A percentile compares a stretch with the other conserved stretches of the same genome.
Conservation (phyloP, 352 stramenopile species). For the Globisporangium nodosum region DNA sequence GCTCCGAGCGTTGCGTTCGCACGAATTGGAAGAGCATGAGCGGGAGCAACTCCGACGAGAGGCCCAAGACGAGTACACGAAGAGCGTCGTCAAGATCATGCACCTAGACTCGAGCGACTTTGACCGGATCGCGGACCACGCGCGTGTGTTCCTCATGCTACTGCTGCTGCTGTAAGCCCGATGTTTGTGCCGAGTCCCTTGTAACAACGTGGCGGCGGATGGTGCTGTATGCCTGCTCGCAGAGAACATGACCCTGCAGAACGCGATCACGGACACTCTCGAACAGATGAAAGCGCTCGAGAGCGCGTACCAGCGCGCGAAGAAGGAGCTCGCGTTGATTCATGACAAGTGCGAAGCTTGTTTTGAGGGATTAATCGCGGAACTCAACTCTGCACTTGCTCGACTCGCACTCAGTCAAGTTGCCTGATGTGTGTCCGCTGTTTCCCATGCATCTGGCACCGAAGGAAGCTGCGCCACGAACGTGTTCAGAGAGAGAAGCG, state of each 20-base stretch:
- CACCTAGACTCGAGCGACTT: constrained; percentile 41
- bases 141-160: constrained; percentile 16
- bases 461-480: constrained; percentile 38
- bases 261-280: constrained; percentile 25
- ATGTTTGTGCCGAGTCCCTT: no score
- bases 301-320: constrained; percentile 29
- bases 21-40: constrained; percentile 14
- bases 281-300: constrained; percentile 33
- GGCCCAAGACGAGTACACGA: constrained; percentile 29
- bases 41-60: constrained; percentile 14
- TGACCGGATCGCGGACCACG: constrained; percentile 21
- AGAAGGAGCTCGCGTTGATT: constrained; percentile 40
- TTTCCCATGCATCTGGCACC: not conserved
- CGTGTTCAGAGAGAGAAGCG: constrained; percentile 37
- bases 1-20: constrained; percentile 20
- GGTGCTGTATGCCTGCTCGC: not conserved
- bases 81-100: constrained; percentile 44
- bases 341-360: constrained; percentile 38
- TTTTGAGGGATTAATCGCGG: not conserved
- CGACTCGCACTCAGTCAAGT: not conserved
- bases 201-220: no score
- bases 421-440: not conserved
- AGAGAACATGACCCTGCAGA: constrained; percentile 30
- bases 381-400: not conserved
- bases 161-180: not conserved